These are phyloP conservation scores for Kregervanrija fluxuum DNA, from an alignment of 805 yeast species.

Conservation along the genomic window DNA sequence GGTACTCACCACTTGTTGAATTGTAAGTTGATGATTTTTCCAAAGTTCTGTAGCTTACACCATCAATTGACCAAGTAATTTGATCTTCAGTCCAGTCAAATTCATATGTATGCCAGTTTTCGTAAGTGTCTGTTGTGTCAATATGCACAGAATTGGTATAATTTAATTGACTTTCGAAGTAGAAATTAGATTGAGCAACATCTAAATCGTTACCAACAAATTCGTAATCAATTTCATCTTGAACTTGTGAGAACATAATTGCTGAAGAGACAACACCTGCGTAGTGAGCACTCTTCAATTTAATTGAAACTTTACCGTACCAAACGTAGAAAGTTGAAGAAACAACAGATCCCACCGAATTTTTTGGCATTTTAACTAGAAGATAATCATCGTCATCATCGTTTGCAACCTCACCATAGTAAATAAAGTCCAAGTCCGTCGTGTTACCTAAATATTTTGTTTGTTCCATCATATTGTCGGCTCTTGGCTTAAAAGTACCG, in stretches of 20 bases:
- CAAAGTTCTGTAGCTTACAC: conserved; percentile 57
- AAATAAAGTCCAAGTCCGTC: conserved; percentile 60
- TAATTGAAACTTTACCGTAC: conserved; percentile 77
- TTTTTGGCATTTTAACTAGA: conserved; percentile 71
- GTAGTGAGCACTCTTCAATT: conserved; percentile 64
- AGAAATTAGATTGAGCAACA: conserved; percentile 70
- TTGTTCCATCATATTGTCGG: conserved; percentile 19
- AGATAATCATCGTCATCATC: conserved; percentile 53
- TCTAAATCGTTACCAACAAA: conserved; percentile 70
- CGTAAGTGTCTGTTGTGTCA: conserved; percentile 47
- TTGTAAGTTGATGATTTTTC: conserved; percentile 54
- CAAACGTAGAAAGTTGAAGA: conserved; percentile 75
- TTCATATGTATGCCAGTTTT: conserved; percentile 64
- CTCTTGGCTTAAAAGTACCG: conserved; percentile 35
- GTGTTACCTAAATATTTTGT: conserved; percentile 55
- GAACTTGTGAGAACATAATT: conserved; percentile 73
- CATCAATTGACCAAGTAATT: conserved; percentile 69
- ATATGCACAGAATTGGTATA: conserved; percentile 50
- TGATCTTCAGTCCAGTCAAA: conserved; percentile 77
- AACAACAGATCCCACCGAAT: conserved; percentile 69
- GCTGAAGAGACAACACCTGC: conserved; percentile 81
- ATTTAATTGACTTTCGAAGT: conserved; percentile 66
- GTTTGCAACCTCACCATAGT: conserved; percentile 50
- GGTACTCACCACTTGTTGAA: conserved; percentile 47
- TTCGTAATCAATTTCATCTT: conserved; percentile 89